Percentiles rank a stretch among this genome's conserved stretches.
These are phyloP conservation scores for Raddia guianensis DNA, from an alignment of 176 grass and related monocot species.

Conservation along the genomic window DNA sequence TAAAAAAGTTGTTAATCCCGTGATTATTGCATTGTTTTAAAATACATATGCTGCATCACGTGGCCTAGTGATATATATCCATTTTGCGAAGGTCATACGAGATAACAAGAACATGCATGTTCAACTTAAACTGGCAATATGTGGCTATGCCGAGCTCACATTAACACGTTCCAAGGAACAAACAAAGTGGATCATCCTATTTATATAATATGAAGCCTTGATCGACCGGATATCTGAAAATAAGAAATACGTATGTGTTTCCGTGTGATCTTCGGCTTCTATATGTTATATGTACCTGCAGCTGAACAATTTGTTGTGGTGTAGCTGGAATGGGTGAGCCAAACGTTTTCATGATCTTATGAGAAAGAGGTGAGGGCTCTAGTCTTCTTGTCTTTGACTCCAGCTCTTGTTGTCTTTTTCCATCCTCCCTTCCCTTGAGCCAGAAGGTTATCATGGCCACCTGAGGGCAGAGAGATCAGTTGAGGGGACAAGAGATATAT, in stretches of 20 bases:
- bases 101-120: neutral
- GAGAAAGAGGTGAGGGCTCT: slow-evolving; percentile 26
- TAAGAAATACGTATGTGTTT: neutral
- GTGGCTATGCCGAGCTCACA: neutral
- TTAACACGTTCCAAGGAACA: neutral
- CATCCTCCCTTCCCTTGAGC: slow-evolving; percentile 74
- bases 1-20: neutral
- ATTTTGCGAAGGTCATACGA: neutral
- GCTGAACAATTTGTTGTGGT: neutral
- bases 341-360: slow-evolving; percentile 17
- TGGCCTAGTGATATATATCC: neutral
- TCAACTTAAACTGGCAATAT: neutral
- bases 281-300: too few species aligned
- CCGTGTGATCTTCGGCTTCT: neutral
- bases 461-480: slow-evolving; percentile 56
- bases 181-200: neutral
- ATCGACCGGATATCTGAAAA: neutral
- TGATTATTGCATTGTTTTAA: neutral
- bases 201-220: neutral
- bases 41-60: neutral
- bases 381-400: slow-evolving; percentile 99
- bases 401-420: slow-evolving; percentile 81
- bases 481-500: slow-evolving; percentile 47
- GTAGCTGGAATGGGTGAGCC: slow-evolving; percentile 30
- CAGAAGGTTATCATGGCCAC: slow-evolving; percentile 75